phyloP scores from a whole-genome alignment of 2,329 filamentous ascomycete species.

The Ophiosphaerella korrae region DNA sequence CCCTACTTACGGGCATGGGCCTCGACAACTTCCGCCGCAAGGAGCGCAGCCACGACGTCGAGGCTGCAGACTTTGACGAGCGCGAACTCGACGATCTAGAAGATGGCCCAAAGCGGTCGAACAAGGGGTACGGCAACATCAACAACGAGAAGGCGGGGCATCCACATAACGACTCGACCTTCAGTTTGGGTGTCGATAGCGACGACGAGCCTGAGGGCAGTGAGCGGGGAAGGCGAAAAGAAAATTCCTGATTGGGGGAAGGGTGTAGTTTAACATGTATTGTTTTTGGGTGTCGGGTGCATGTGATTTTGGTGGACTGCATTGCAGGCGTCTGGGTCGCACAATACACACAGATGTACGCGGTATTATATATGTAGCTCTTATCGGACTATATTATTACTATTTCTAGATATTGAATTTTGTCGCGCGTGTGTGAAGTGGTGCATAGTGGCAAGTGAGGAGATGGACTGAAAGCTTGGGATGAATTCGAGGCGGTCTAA shows the following conservation, averaged over 20 bases:
- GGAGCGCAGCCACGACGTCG: constrained; percentile 56
- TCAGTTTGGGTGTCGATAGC: constrained; percentile 56
- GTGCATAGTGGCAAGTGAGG: too few species aligned
- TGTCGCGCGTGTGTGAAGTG: too few species aligned
- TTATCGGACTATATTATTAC: neutral
- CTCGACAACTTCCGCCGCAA: constrained; percentile 55
- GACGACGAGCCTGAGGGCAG: constrained; percentile 43
- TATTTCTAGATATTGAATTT: too few species aligned
- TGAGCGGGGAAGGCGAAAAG: constrained; percentile 38
- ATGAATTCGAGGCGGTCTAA: too few species aligned
- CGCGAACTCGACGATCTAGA: constrained; percentile 63
- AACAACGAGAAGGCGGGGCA: constrained; percentile 34
- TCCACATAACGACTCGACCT: constrained; percentile 48
- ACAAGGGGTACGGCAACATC: constrained; percentile 31
- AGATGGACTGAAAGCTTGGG: too few species aligned
- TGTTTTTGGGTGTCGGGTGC: neutral
- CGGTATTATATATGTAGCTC: neutral
- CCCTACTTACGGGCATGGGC: constrained; percentile 51
- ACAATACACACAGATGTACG: neutral
- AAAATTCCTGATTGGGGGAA: constrained; percentile 22
- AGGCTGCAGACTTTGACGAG: constrained; percentile 67
- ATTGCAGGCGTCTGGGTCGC: constrained; percentile 16
- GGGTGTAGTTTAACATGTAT: neutral
- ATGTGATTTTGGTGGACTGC: constrained; percentile 6
- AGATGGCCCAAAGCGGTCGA: constrained; percentile 26